Percentiles rank a stretch among this genome's conserved stretches.
phyloP scores from a whole-genome alignment of 805 yeast genomes.

The Ogataea trehalophila region DNA sequence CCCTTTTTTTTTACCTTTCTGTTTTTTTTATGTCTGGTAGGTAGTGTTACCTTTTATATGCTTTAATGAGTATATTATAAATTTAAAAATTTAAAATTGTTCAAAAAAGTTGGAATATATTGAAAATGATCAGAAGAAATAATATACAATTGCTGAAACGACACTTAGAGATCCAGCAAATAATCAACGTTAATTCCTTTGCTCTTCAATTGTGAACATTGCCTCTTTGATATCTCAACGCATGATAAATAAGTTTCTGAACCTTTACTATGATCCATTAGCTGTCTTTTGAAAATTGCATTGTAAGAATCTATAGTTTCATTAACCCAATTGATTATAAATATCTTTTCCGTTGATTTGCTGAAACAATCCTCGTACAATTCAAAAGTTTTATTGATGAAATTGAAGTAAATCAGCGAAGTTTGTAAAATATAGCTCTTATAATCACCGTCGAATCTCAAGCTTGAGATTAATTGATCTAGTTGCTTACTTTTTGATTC shows the following conservation, averaged over 20 bases:
- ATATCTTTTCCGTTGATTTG: conserved; percentile 16
- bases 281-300: conserved; percentile 56
- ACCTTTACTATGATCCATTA: conserved; percentile 55
- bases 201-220: conserved; percentile 54
- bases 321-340: conserved; percentile 72
- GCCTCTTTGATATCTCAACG: conserved; percentile 48
- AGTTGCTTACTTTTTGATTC: conserved; percentile 44
- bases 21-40: no score
- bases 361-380: conserved; percentile 49
- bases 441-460: conserved; percentile 53
- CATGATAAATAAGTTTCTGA: conserved; percentile 52
- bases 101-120: neutral
- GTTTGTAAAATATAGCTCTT: conserved; percentile 53
- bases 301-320: conserved; percentile 58
- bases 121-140: neutral
- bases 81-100: no score
- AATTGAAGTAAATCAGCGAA: conserved; percentile 58
- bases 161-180: conserved; percentile 34
- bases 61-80: no score
- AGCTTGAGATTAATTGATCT: conserved; percentile 40
- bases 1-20: no score
- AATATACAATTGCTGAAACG: neutral
- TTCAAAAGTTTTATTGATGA: conserved; percentile 51
- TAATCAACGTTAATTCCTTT: conserved; percentile 75
- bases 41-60: no score